phyloP scores from a whole-genome alignment of 1,139 yeast genomes.

The Candida pseudoviswanathii region DNA sequence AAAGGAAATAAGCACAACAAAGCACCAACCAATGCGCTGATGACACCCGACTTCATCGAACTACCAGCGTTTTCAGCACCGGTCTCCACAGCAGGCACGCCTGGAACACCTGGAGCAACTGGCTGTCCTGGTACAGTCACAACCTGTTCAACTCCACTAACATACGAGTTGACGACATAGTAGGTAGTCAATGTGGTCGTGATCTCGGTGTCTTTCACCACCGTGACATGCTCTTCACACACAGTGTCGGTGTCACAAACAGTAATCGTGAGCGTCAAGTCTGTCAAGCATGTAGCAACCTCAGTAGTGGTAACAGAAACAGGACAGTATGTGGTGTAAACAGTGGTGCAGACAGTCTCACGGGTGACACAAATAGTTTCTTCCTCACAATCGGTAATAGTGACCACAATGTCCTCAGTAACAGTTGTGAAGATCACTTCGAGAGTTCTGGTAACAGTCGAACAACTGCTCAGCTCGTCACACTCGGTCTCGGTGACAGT shows the following conservation, averaged over 20 bases:
- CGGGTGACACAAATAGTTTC: slow-evolving; percentile 8
- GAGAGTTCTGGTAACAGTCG: slow-evolving; percentile 5
- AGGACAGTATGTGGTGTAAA: slow-evolving; percentile 17
- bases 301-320: slow-evolving; percentile 10
- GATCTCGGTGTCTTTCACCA: slow-evolving; percentile 9
- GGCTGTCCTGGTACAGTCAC: not conserved
- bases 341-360: slow-evolving; percentile 9
- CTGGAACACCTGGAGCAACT: not conserved
- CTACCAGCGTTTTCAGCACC: not conserved
- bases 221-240: slow-evolving; percentile 10
- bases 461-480: slow-evolving; percentile 3
- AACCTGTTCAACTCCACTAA: not conserved
- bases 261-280: slow-evolving; percentile 13
- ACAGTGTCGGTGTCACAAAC: slow-evolving; percentile 10
- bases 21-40: not conserved
- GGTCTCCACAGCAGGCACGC: no score
- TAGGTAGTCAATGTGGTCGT: slow-evolving; percentile 15
- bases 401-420: slow-evolving; percentile 9
- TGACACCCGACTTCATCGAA: not conserved
- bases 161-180: slow-evolving; percentile 7
- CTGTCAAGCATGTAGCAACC: slow-evolving; percentile 9
- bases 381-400: slow-evolving; percentile 15
- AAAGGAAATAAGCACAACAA: not conserved
- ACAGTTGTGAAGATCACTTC: slow-evolving; percentile 9
- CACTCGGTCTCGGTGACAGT: slow-evolving; percentile 2